Evolutionary conservation across 2,329 filamentous ascomycete species (phyloP), one percentile per base, ranked within the genome.

Genomic region (Talaromyces sp.): DNA sequence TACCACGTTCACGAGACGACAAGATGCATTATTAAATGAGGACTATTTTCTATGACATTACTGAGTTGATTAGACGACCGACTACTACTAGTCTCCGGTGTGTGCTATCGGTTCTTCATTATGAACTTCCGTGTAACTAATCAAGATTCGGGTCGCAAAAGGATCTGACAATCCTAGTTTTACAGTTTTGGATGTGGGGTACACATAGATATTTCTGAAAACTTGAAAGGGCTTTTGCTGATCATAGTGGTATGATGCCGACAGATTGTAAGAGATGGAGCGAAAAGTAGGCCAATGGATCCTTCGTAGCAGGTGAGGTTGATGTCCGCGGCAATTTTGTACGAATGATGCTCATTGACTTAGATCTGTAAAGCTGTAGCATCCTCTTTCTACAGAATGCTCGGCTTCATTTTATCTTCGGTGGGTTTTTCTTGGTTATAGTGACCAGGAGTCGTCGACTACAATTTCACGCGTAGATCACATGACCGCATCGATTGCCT

Each of bases 401-500:
- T 31, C 6, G 7, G 11, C 3, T 13, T 37, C 1, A 37, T 37
- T 37, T 2, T 8, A 11, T 25, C 3, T 47, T 47, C 15, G 11
- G 13, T 25, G 56, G 60, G n/a, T 39, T 52, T 47, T 65, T 31
- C 9, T 10, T 11, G 2, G 37, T 10, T 6, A 22, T 25, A 25
- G 3, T 3, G 11, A 5, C 47, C 13, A 10, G 3, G 8, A 49
- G 9, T 22, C 6, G 10, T 49, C 19, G 19, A 27, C 47, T 1
- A 31, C 7, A 8, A 31, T 27, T 5, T 31, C 27, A 31, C 13
- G 2, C 15, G 6, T 7, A 10, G 19, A n/a, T 50, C 60, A 62
- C 33, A 35, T 62, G 60, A 62, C 39, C 60, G 60, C 60, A 62
- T 62, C 15, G 35, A 27, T 62, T 54, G 8, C 60, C 47, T 11